A percentile compares a stretch with the other conserved stretches of the same genome.
Conservation (phyloP, 2,329 filamentous ascomycete genomes). For the Decorospora gaudefroyi region DNA sequence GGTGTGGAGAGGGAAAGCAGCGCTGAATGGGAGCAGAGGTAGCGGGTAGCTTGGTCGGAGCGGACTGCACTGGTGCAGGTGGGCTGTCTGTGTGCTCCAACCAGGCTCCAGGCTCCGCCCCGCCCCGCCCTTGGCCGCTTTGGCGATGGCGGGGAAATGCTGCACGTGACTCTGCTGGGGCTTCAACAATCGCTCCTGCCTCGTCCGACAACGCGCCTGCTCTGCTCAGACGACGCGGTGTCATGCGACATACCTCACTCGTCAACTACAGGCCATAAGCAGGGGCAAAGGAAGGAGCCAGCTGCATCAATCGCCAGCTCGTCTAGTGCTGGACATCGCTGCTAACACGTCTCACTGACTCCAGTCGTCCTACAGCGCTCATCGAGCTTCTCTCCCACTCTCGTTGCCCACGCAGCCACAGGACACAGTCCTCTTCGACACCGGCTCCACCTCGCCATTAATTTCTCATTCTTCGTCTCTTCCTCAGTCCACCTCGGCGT, state of each 20-base stretch:
- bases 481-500: slow-evolving; percentile 15
- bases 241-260: slow-evolving; percentile 1
- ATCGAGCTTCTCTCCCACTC: slow-evolving; percentile 23
- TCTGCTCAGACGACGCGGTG: neutral
- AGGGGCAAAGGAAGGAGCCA: slow-evolving; percentile 32
- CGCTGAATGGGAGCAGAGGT: slow-evolving; percentile 30
- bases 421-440: slow-evolving; percentile 10
- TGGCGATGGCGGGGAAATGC: slow-evolving; percentile 25
- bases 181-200: slow-evolving; percentile 10
- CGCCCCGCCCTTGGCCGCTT: slow-evolving; percentile 38
- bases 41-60: slow-evolving; percentile 38
- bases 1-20: slow-evolving; percentile 20
- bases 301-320: slow-evolving; percentile 23
- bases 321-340: slow-evolving; percentile 25
- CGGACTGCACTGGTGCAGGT: slow-evolving; percentile 34
- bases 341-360: slow-evolving; percentile 21
- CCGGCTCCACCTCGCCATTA: slow-evolving; percentile 28
- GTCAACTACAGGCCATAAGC: slow-evolving; percentile 14
- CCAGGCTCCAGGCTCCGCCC: slow-evolving; percentile 31
- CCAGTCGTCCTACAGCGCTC: slow-evolving; percentile 28
- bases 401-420: slow-evolving; percentile 28
- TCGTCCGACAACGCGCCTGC: neutral
- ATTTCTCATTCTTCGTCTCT: slow-evolving; percentile 24
- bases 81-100: slow-evolving; percentile 34
- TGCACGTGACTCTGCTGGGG: too few relatives aligned